phyloP scores from a whole-genome alignment of 345 rosid genomes.

The Populus davidiana region DNA sequence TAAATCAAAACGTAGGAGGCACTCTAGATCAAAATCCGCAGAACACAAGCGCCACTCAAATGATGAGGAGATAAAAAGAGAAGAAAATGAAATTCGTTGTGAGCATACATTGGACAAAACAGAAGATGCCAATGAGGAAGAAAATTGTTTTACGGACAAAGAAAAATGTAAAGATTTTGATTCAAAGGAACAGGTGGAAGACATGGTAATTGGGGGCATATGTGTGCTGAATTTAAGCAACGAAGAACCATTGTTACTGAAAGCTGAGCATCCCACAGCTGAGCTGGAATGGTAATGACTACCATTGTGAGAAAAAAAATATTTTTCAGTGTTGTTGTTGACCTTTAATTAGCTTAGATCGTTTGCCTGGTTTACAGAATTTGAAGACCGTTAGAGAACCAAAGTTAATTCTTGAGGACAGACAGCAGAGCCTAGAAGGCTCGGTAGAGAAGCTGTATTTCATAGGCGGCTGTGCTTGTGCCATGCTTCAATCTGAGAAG shows the following conservation, averaged over 20 bases:
- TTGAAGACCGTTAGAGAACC: slow-evolving; percentile 20
- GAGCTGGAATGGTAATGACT: slow-evolving; percentile 16
- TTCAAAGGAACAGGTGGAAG: slow-evolving; percentile 12
- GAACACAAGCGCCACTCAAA: slow-evolving; percentile 29
- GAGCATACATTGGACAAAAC: slow-evolving; percentile 8
- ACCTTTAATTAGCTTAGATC: background rate
- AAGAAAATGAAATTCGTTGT: slow-evolving; percentile 17
- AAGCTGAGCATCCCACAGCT: slow-evolving; percentile 11
- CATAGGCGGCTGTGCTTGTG: background rate
- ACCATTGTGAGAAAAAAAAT: background rate
- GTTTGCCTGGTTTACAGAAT: slow-evolving; percentile 25
- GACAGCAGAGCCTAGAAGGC: background rate
- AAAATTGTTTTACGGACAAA: slow-evolving; percentile 8
- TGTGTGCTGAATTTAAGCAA: background rate
- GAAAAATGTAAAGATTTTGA: slow-evolving; percentile 16
- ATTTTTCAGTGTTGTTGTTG: slow-evolving; percentile 5
- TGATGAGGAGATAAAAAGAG: slow-evolving; percentile 20
- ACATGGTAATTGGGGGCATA: slow-evolving; percentile 2
- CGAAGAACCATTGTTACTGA: slow-evolving; percentile 12
- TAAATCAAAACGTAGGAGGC: slow-evolving; percentile 39
- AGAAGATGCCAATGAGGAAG: slow-evolving; percentile 12
- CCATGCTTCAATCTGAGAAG: slow-evolving; percentile 4
- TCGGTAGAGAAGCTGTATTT: background rate
- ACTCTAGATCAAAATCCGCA: slow-evolving; percentile 43
- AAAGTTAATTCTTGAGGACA: slow-evolving; percentile 5